Evolutionary conservation across 352 stramenopile genomes (phyloP).

Genomic region (Phytophthora citrophthora): DNA sequence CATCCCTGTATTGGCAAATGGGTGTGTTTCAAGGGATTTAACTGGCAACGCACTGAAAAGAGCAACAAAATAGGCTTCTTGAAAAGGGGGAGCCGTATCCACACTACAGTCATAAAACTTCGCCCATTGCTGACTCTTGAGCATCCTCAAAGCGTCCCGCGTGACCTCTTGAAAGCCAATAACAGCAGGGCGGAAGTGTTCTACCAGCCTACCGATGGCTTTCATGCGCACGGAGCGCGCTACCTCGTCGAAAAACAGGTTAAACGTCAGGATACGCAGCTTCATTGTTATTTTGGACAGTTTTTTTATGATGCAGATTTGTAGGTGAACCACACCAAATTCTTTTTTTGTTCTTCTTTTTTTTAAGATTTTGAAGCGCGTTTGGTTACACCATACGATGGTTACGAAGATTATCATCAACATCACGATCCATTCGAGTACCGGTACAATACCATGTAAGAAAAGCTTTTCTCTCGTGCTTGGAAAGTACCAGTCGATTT

Average conservation of each 20-base stretch:
- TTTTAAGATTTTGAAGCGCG: no score
- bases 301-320: background rate
- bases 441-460: no score
- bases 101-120: constrained; percentile 83
- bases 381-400: no score
- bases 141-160: constrained; percentile 59
- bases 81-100: constrained; percentile 68
- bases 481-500: no score
- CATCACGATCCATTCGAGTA: background rate
- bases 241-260: constrained; percentile 79
- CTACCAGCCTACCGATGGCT: constrained; percentile 59
- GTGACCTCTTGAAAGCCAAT: constrained; percentile 85
- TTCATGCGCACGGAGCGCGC: constrained; percentile 64
- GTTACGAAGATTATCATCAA: no score
- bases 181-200: constrained; percentile 59
- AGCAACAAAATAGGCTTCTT: constrained; percentile 78
- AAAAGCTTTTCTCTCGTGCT: no score
- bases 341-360: background rate
- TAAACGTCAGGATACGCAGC: constrained; percentile 76
- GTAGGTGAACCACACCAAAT: background rate
- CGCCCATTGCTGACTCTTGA: constrained; percentile 61
- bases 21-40: constrained; percentile 56
- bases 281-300: constrained; percentile 33
- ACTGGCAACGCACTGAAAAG: constrained; percentile 82
- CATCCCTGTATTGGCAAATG: constrained; percentile 80